These are phyloP conservation scores for Aurinia saxatilis DNA, from an alignment of 345 rosid species.

Conservation along the genomic window DNA sequence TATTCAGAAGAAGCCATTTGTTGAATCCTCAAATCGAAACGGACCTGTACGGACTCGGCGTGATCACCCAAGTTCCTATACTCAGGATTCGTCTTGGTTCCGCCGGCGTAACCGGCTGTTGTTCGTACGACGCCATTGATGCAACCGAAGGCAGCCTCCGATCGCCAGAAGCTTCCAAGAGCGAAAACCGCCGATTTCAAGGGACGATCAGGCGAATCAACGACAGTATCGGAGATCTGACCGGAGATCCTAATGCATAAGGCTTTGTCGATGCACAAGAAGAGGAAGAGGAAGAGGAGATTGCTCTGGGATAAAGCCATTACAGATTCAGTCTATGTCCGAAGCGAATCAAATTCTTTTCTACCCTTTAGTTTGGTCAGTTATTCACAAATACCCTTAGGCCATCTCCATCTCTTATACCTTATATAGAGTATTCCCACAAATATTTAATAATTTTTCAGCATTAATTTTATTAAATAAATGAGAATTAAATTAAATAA, in stretches of 20 bases:
- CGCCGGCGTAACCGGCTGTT: conserved; percentile 68
- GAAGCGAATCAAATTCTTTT: too few species aligned
- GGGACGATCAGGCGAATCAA: conserved; percentile 34
- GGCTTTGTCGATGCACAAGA: conserved; percentile 30
- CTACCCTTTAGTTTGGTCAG: too few species aligned
- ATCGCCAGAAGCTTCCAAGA: conserved; percentile 95
- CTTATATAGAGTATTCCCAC: too few species aligned
- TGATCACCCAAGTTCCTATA: conserved; percentile 76
- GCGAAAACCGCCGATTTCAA: conserved; percentile 65
- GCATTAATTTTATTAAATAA: too few species aligned
- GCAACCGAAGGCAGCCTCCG: conserved; percentile 91
- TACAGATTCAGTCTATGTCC: background rate
- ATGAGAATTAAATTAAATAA: too few species aligned
- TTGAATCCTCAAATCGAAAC: background rate
- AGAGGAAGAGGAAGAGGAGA: conserved; percentile 10
- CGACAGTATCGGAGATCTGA: conserved; percentile 36
- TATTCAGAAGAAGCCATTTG: too few species aligned
- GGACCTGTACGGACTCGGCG: conserved; percentile 85
- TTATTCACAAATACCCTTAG: too few species aligned
- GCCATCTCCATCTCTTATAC: too few species aligned
- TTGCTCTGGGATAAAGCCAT: conserved; percentile 31
- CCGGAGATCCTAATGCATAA: conserved; percentile 49
- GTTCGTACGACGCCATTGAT: conserved; percentile 72
- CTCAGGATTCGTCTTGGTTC: conserved; percentile 66
- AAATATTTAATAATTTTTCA: too few species aligned